Conservation (phyloP, 228 moss, liverwort and hornwort species). For the Sphagnum fallax region DNA sequence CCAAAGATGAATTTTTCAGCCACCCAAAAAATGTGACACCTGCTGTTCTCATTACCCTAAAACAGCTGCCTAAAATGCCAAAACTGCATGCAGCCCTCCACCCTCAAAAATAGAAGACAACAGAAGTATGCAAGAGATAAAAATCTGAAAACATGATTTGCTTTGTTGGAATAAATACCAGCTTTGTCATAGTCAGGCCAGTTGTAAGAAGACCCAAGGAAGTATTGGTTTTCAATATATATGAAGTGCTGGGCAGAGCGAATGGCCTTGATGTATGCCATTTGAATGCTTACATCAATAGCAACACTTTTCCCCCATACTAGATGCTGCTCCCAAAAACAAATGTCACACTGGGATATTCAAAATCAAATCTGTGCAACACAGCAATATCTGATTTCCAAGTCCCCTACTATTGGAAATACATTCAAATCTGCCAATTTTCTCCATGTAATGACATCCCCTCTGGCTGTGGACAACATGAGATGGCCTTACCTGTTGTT, state of each 20-base stretch:
- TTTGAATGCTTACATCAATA: conserved; percentile 80
- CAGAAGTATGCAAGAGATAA: background rate
- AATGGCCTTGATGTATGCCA: conserved; percentile 84
- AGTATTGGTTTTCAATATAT: conserved; percentile 89
- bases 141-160: background rate
- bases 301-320: conserved; percentile 89
- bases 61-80: too few relatives aligned
- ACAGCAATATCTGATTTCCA: too few relatives aligned
- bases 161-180: conserved; percentile 22
- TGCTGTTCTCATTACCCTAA: too few relatives aligned
- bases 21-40: too few relatives aligned
- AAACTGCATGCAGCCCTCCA: too few relatives aligned
- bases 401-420: too few relatives aligned
- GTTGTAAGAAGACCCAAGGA: conserved; percentile 86
- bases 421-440: too few relatives aligned
- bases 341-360: background rate
- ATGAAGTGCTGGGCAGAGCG: conserved; percentile 90
- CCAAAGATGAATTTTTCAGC: too few relatives aligned
- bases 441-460: too few relatives aligned
- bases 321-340: conserved; percentile 49
- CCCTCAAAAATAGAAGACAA: too few relatives aligned
- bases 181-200: conserved; percentile 85
- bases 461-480: background rate
- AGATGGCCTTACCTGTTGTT: conserved; percentile 22
- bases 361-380: too few relatives aligned